phyloP scores from a whole-genome alignment of 179 eudicot species.

The Sideroxylon spinosum region DNA sequence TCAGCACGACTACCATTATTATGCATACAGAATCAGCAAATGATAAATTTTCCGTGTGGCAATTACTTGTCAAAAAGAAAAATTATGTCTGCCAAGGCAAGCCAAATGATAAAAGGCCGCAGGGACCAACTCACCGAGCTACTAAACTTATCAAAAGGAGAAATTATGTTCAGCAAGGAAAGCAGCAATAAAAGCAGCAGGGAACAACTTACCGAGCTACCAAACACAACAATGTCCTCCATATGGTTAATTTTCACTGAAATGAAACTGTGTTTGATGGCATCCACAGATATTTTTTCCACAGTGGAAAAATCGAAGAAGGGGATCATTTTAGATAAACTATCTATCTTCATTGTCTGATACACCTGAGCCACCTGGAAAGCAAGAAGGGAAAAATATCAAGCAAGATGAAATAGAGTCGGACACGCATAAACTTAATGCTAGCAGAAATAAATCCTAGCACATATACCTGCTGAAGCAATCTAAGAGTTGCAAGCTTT shows the following conservation, averaged over 20 bases:
- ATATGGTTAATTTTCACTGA: slow-evolving; percentile 76
- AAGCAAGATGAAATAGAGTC: neutral
- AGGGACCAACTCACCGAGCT: slow-evolving; percentile 42
- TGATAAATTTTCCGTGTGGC: neutral
- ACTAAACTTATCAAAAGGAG: slow-evolving; percentile 19
- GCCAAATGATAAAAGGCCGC: neutral
- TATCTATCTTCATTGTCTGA: slow-evolving; percentile 66
- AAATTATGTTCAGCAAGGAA: neutral
- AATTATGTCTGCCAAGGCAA: neutral
- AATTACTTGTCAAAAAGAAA: too few species aligned
- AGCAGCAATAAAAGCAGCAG: neutral
- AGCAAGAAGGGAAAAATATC: slow-evolving; percentile 13
- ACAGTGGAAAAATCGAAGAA: slow-evolving; percentile 70
- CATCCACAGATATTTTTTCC: slow-evolving; percentile 87
- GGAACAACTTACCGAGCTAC: slow-evolving; percentile 44
- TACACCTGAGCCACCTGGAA: slow-evolving; percentile 80
- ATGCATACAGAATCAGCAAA: neutral
- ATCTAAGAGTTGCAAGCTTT: slow-evolving; percentile 74
- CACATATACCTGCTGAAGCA: slow-evolving; percentile 75
- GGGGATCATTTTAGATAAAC: slow-evolving; percentile 63
- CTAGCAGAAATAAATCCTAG: slow-evolving; percentile 6
- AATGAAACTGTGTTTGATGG: slow-evolving; percentile 70
- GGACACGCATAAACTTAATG: neutral
- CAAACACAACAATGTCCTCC: slow-evolving; percentile 65
- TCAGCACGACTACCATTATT: neutral